Conservation (phyloP, 1,284 basidiomycete genomes). For the Leucoagaricus sp. region DNA sequence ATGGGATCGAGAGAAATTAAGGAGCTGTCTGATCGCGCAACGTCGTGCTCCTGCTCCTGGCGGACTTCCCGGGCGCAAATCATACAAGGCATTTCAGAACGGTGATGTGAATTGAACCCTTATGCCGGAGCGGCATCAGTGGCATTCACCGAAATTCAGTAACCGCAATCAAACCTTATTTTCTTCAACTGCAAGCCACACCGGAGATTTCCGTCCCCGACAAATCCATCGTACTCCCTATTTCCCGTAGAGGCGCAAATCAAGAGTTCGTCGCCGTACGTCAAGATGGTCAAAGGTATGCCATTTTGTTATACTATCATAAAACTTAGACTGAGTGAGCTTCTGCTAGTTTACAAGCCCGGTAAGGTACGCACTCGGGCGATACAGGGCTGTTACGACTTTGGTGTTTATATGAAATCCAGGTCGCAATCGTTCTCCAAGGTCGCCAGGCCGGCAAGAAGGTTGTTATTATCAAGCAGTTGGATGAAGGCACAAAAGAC, state of each 20-base stretch:
- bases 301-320: slow-evolving; percentile 10
- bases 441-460: slow-evolving; percentile 96
- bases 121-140: not conserved
- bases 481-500: slow-evolving; percentile 88
- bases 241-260: slow-evolving; percentile 33
- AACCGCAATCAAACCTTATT: slow-evolving; percentile 31
- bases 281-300: slow-evolving; percentile 73
- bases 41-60: not conserved
- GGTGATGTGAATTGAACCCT: not conserved
- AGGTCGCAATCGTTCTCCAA: slow-evolving; percentile 95
- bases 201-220: slow-evolving; percentile 33
- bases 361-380: slow-evolving; percentile 74
- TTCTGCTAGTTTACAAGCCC: slow-evolving; percentile 87
- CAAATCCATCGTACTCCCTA: slow-evolving; percentile 25
- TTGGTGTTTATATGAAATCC: slow-evolving; percentile 11
- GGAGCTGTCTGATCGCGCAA: not conserved
- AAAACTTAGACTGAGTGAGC: slow-evolving; percentile 28
- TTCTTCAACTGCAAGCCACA: slow-evolving; percentile 39
- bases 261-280: slow-evolving; percentile 41
- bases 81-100: not conserved
- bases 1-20: too few species aligned
- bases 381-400: slow-evolving; percentile 3
- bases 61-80: not conserved
- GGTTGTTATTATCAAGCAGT: slow-evolving; percentile 88
- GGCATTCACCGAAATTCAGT: not conserved